These are phyloP conservation scores for Aspergillus puulaauensis DNA, from an alignment of 2,329 filamentous ascomycete species.

Conservation along the genomic window DNA sequence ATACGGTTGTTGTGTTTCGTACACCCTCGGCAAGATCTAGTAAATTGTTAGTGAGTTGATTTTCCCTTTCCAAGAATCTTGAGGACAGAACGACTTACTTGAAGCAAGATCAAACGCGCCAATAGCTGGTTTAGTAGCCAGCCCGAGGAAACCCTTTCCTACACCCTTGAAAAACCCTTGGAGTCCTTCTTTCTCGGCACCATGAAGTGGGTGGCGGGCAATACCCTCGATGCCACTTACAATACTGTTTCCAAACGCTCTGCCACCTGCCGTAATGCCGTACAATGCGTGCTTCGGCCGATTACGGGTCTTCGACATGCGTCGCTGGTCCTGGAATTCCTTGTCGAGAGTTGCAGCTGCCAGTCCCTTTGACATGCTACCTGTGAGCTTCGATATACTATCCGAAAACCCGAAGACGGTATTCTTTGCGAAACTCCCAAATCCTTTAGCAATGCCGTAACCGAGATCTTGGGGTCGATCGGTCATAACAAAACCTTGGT, in stretches of 20 bases:
- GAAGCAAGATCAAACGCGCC: constrained; percentile 96
- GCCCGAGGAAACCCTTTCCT: constrained; percentile 86
- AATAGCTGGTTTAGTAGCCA: constrained; percentile 96
- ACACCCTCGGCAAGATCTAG: constrained; percentile 87
- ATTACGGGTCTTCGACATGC: constrained; percentile 90
- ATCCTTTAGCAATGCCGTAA: constrained; percentile 91
- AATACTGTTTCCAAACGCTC: constrained; percentile 88
- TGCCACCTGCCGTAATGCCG: constrained; percentile 91
- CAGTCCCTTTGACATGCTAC: constrained; percentile 93
- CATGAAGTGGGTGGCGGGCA: constrained; percentile 89
- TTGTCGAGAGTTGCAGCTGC: constrained; percentile 96
- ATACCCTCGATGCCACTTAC: constrained; percentile 92
- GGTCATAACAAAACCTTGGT: constrained; percentile 94
- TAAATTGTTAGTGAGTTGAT: constrained; percentile 9
- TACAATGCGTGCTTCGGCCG: constrained; percentile 96
- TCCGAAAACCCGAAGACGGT: constrained; percentile 96
- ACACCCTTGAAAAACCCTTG: constrained; percentile 96
- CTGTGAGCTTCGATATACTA: constrained; percentile 96
- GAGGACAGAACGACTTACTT: constrained; percentile 45
- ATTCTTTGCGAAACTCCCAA: constrained; percentile 97
- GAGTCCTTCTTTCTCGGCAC: constrained; percentile 91
- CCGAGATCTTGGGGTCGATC: constrained; percentile 94
- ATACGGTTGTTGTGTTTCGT: constrained; percentile 97
- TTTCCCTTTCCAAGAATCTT: background rate
- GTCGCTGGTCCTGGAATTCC: constrained; percentile 93